Conservation (phyloP, 345 rosid species). For the Camelina laxa region DNA sequence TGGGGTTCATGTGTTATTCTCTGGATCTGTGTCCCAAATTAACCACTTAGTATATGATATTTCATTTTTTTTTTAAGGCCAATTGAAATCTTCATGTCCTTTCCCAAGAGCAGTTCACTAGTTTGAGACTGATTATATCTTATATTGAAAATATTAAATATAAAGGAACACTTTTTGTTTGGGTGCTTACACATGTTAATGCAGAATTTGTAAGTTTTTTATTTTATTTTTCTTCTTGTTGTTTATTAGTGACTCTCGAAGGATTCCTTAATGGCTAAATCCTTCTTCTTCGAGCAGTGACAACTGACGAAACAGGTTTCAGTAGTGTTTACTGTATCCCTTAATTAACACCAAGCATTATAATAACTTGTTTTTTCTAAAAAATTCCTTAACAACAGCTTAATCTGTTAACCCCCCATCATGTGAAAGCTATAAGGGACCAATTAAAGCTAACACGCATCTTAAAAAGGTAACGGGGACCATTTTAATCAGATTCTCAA, state of each 20-base stretch:
- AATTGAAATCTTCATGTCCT: background rate
- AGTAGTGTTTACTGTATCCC: slow-evolving; percentile 10
- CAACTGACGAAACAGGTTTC: slow-evolving; percentile 24
- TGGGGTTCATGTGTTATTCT: slow-evolving; percentile 46
- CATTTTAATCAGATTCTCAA: slow-evolving; percentile 32
- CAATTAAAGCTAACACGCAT: slow-evolving; percentile 39
- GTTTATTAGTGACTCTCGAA: slow-evolving; percentile 3
- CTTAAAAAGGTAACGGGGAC: slow-evolving; percentile 43
- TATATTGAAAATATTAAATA: background rate
- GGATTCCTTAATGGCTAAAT: background rate
- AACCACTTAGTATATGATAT: slow-evolving; percentile 11
- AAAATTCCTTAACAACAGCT: slow-evolving; percentile 13
- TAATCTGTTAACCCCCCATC: slow-evolving; percentile 25
- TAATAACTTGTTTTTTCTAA: background rate
- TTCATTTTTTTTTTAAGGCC: background rate
- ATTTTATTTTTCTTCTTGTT: too few relatives aligned
- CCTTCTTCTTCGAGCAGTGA: slow-evolving; percentile 11
- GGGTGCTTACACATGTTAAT: slow-evolving; percentile 13
- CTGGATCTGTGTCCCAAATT: slow-evolving; percentile 34
- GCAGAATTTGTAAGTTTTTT: too few relatives aligned
- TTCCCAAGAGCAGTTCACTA: too few relatives aligned
- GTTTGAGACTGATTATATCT: background rate
- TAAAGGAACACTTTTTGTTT: background rate
- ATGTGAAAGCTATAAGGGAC: slow-evolving; percentile 39
- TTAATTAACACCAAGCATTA: slow-evolving; percentile 8